These are phyloP conservation scores for Sicyos baderoa DNA, from an alignment of 306 rosid genomes.

Conservation along the genomic window DNA sequence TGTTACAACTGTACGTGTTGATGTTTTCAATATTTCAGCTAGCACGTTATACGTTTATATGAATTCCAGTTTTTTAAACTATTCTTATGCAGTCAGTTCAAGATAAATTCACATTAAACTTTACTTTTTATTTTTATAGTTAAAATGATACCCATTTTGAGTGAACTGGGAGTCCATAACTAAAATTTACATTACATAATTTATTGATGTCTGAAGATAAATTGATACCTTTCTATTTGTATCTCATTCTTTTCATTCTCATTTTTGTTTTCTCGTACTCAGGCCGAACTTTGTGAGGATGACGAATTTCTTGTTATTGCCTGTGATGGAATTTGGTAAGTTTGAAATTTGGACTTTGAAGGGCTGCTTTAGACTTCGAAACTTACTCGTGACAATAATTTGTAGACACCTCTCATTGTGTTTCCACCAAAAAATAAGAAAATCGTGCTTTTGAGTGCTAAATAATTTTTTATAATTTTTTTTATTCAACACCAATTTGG, in stretches of 20 bases:
- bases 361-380: too few species aligned
- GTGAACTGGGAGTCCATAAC: background rate
- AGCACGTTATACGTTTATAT: background rate
- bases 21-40: background rate
- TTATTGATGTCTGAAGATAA: background rate
- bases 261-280: conserved; percentile 7
- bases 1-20: conserved; percentile 48
- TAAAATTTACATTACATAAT: background rate
- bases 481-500: too few species aligned
- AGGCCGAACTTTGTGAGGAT: conserved; percentile 80
- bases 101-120: background rate
- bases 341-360: too few species aligned
- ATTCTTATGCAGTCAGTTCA: background rate
- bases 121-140: background rate
- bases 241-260: background rate
- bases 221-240: background rate
- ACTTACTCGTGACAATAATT: too few species aligned
- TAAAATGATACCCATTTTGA: background rate
- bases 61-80: background rate
- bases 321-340: conserved; percentile 96
- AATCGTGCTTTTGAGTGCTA: too few species aligned
- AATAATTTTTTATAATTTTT: too few species aligned
- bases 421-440: too few species aligned
- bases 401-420: too few species aligned
- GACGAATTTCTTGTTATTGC: conserved; percentile 93